These are phyloP conservation scores for Neopestalotiopsis rosae DNA, from an alignment of 2,329 filamentous ascomycete genomes.

Conservation along the genomic window DNA sequence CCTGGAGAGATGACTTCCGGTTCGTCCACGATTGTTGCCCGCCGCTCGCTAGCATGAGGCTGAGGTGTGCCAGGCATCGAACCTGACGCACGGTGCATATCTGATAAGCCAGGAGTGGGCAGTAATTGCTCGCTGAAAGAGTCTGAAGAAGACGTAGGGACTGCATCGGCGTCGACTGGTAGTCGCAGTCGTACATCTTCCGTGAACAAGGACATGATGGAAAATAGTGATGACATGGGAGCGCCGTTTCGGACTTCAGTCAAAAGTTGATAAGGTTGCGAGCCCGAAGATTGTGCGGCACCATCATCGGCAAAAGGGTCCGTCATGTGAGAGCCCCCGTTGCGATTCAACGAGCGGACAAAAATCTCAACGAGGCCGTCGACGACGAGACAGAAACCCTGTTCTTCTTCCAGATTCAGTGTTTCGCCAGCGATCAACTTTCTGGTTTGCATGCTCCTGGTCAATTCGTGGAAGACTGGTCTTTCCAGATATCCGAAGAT, in stretches of 20 bases:
- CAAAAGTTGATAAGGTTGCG: constrained; percentile 90
- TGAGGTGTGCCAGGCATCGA: constrained; percentile 22
- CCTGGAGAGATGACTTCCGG: constrained; percentile 28
- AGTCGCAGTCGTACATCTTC: constrained; percentile 86
- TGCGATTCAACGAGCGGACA: constrained; percentile 77
- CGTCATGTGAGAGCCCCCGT: constrained; percentile 40
- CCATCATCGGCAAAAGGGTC: constrained; percentile 73
- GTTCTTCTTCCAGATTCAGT: constrained; percentile 92
- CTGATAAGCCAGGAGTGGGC: constrained; percentile 24
- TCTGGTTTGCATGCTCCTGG: constrained; percentile 95
- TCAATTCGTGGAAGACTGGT: constrained; percentile 96
- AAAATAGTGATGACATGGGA: constrained; percentile 98
- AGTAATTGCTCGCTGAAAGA: constrained; percentile 36
- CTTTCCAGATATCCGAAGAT: constrained; percentile 97
- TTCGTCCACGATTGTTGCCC: constrained; percentile 31
- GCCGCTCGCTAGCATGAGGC: constrained; percentile 31
- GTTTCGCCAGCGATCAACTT: constrained; percentile 97
- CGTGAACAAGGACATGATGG: constrained; percentile 94
- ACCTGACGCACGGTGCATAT: constrained; percentile 22
- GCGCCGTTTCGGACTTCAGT: constrained; percentile 98
- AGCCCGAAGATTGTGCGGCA: constrained; percentile 60
- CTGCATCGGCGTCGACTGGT: constrained; percentile 65
- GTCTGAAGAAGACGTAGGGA: constrained; percentile 32
- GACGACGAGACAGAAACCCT: constrained; percentile 96
- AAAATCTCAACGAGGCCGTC: constrained; percentile 97